Evolutionary conservation across 495 filamentous ascomycete species (phyloP).

Genomic region (Hyaloscypha bicolor): DNA sequence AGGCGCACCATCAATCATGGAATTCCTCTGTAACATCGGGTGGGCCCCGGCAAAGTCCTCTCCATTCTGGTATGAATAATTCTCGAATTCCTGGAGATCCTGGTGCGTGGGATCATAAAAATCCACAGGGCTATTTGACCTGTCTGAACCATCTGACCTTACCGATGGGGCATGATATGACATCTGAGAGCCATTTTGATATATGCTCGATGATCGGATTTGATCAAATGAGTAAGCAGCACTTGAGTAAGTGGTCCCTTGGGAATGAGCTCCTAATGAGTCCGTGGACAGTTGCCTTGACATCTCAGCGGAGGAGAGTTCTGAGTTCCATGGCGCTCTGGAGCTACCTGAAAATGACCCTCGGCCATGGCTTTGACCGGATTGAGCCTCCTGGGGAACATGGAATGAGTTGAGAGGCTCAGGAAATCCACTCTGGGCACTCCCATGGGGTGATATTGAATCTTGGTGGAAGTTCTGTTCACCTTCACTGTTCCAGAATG

Average conservation of each 20-base stretch:
- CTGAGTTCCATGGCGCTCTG: conserved; percentile 21
- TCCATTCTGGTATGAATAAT: conserved; percentile 18
- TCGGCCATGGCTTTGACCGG: conserved; percentile 11
- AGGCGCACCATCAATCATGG: conserved; percentile 9
- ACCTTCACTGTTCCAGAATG: conserved; percentile 33
- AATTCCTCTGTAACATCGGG: conserved; percentile 24
- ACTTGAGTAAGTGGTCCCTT: conserved; percentile 24
- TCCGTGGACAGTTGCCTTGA: conserved; percentile 28
- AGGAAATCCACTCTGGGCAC: conserved; percentile 25
- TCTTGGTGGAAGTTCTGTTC: conserved; percentile 35
- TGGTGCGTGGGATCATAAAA: conserved; percentile 28
- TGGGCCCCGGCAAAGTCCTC: conserved; percentile 20
- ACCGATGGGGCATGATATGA: conserved; percentile 30
- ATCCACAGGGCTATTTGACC: conserved; percentile 29
- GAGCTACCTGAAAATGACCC: conserved; percentile 18
- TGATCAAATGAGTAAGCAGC: conserved; percentile 20
- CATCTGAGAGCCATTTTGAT: conserved; percentile 28
- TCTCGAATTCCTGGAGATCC: conserved; percentile 28
- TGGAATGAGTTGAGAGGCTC: conserved; percentile 22
- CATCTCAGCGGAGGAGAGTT: conserved; percentile 24
- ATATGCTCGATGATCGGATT: conserved; percentile 25
- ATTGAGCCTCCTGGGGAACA: conserved; percentile 12
- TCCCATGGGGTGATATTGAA: conserved; percentile 21
- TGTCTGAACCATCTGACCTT: conserved; percentile 32
- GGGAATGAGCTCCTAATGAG: conserved; percentile 31